Base-by-base conservation (phyloP, 2,329 filamentous ascomycete genomes). In the Thelonectria discophora region DNA sequence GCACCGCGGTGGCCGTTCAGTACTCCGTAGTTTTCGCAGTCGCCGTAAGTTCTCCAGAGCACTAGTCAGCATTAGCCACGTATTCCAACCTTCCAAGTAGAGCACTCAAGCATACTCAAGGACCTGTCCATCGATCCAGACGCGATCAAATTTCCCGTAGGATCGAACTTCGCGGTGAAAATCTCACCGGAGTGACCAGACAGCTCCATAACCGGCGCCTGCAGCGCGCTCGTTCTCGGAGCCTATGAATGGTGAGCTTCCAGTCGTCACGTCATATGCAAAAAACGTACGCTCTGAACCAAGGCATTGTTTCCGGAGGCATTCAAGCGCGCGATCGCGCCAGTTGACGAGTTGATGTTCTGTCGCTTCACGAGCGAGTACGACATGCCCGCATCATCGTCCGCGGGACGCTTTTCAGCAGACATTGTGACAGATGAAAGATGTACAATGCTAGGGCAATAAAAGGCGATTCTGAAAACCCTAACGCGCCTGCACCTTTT, bases 51-150 rank as follows among this genome's bases (percentile, higher is more conserved):
- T 72, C 91, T 88, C 95, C 95, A 99, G 30, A 99, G 85, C 79
- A 98, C 92, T 96, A 62, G 5, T 10, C 8, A 39, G 0, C 21
- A 48, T 74, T 49, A 73, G 71, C 50, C 21, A 42, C 18, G 27
- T 5, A 8, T 6, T 21, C 11, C 12, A n/a, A n/a, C 30, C 5
- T 3, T 18, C 13, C 24, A 7, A 17, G 11, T n/a, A 12, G 2
- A 18, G 2, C 10, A 5, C 15, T 17, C 20, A 40, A 13, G 39
- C 90, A 60, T 81, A 96, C 92, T 83, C 70, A 99, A 95, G 60
- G 89, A 92, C 71, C 94, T 87, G 75, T 99, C 95, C 92, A 97
- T 97, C 12, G 93, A 95, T 9, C 93, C 94, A 1, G 95, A 98
- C 43, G 95, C 95, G 70, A 98, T 95, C 66, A 93, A 84, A 65